Conservation (phyloP, 306 rosid genomes). For the Vicia villosa region DNA sequence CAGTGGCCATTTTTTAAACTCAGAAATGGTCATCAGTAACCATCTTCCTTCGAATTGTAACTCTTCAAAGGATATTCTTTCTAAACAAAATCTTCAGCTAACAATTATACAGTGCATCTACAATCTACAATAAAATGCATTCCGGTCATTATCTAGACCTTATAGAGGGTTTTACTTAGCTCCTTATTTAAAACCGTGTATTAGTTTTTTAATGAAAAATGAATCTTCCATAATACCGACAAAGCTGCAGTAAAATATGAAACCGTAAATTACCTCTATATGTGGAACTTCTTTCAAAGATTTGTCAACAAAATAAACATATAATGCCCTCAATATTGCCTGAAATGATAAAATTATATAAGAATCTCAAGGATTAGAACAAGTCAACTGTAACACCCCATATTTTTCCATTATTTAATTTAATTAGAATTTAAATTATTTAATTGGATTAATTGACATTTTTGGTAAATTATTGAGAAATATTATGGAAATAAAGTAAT, state of each 20-base stretch:
- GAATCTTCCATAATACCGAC: not conserved
- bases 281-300: constrained; percentile 95
- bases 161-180: not conserved
- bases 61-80: too few relatives aligned
- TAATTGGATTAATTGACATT: too few relatives aligned
- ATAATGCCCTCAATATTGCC: constrained; percentile 97
- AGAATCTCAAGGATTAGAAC: constrained; percentile 29
- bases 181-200: not conserved
- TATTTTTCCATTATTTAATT: too few relatives aligned
- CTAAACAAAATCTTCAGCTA: too few relatives aligned
- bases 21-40: too few relatives aligned
- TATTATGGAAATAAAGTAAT: too few relatives aligned
- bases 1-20: too few relatives aligned
- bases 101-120: not conserved
- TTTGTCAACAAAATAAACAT: constrained; percentile 96
- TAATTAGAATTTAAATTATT: too few relatives aligned
- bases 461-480: too few relatives aligned
- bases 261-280: constrained; percentile 69
- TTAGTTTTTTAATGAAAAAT: not conserved
- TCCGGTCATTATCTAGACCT: constrained; percentile 7
- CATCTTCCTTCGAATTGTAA: too few relatives aligned
- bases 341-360: constrained; percentile 42
- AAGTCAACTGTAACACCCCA: too few relatives aligned
- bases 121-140: constrained; percentile 12
- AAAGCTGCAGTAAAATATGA: constrained; percentile 17